Evolutionary conservation across 208 protist species (phyloP), one percentile per base, ranked within the genome.

Genomic region (Polymyxa betae): DNA sequence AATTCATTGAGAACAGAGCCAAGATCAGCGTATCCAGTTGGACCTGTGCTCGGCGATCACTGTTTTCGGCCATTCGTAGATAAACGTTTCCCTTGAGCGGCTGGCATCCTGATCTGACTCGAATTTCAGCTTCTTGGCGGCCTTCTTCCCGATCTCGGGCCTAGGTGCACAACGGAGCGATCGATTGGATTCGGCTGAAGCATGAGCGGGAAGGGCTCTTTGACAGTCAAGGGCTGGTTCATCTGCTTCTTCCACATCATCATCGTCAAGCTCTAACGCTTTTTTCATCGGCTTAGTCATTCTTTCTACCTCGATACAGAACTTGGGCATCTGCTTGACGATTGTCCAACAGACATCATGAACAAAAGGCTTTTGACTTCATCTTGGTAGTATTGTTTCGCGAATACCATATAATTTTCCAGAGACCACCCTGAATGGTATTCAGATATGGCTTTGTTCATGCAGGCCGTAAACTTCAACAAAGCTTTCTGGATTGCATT

Each of bases 401-500:
- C 72, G 5, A 82, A n/a, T 5, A 45, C 35, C 12, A 43, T 35
- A 43, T 82, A 82, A n/a, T 82, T n/a, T 12, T 82, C 72, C 40
- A 82, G 5, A 12, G 5, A 40, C 72, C 72, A 82, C 12, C 72
- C 72, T 5, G 72, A 82, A 43, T 82, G 72, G n/a, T 35, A 82
- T 82, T 82, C 72, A 82, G 35, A 35, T 20, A 82, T 5, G n/a
- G 72, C 72, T n/a, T 82, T 82, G n/a, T 43, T 82, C 16, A 82
- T 5, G 72, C 72, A 82, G 35, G 16, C 72, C 5, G 72, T 38
- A 43, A 82, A 82, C 72, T 82, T 82, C 16, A 82, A n/a, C 5
- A 82, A n/a, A 20, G 35, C 5, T n/a, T 82, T 82, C 72, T 82
- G 72, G n/a, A 82, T 82, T 35, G n/a, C 5, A n/a, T 82, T 82